These are phyloP conservation scores for Lasiosphaeria miniovina DNA, from an alignment of 495 filamentous ascomycete species.

Conservation along the genomic window DNA sequence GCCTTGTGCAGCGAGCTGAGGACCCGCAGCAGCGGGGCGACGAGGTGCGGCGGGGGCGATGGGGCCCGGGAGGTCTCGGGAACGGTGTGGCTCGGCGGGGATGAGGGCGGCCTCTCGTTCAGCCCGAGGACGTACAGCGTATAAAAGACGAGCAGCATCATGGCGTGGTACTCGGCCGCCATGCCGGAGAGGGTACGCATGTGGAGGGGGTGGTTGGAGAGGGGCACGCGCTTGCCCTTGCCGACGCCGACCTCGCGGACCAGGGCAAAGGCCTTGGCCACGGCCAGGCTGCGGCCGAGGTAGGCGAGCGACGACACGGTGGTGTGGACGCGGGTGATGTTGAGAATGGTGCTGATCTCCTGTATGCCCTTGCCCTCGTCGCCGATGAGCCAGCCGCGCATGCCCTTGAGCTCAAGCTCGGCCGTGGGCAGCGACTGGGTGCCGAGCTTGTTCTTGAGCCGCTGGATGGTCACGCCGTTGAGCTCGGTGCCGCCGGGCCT, in stretches of 20 bases:
- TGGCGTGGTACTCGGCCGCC: conserved; percentile 46
- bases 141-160: conserved; percentile 61
- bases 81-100: not conserved
- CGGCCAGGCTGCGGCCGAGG: conserved; percentile 59
- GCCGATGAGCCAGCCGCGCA: conserved; percentile 64
- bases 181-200: conserved; percentile 57
- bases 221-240: conserved; percentile 33
- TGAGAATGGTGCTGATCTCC: conserved; percentile 64
- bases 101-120: conserved; percentile 17
- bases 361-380: conserved; percentile 59
- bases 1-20: conserved; percentile 68
- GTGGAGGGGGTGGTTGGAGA: conserved; percentile 58
- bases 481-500: conserved; percentile 41
- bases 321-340: conserved; percentile 65
- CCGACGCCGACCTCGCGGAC: conserved; percentile 41
- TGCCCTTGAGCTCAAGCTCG: conserved; percentile 59
- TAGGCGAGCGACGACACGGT: conserved; percentile 54
- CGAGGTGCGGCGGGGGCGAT: conserved; percentile 6
- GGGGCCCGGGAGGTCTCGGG: not conserved
- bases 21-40: conserved; percentile 53
- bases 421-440: conserved; percentile 68
- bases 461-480: conserved; percentile 66
- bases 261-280: conserved; percentile 55
- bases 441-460: conserved; percentile 68
- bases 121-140: conserved; percentile 48